Evolutionary conservation across 495 filamentous ascomycete genomes (phyloP).

Genomic region (Lindgomyces ingoldianus): DNA sequence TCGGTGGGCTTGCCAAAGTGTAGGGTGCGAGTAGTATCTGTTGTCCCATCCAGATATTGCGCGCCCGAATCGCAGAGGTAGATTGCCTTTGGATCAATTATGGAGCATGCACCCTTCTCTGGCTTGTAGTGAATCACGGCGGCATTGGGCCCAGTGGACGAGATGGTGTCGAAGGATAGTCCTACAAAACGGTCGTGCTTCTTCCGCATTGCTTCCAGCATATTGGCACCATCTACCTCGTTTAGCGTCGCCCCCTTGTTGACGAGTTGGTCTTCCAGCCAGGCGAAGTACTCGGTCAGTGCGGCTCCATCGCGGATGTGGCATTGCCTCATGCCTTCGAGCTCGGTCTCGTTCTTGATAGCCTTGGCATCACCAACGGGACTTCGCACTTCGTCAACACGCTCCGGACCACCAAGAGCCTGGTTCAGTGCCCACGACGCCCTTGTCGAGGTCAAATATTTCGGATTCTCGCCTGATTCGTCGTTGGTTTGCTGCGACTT

Average conservation of each 20-base stretch:
- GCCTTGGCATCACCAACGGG: slow-evolving; percentile 93
- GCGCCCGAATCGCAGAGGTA: slow-evolving; percentile 97
- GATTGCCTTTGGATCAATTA: slow-evolving; percentile 81
- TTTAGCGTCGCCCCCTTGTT: slow-evolving; percentile 73
- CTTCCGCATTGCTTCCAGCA: slow-evolving; percentile 78
- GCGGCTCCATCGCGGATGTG: slow-evolving; percentile 95
- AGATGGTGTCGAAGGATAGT: slow-evolving; percentile 94
- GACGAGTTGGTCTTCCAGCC: slow-evolving; percentile 87
- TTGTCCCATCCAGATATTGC: slow-evolving; percentile 94
- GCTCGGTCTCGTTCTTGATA: slow-evolving; percentile 91
- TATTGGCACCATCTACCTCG: slow-evolving; percentile 88
- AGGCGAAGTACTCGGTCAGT: slow-evolving; percentile 89
- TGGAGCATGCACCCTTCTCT: slow-evolving; percentile 75
- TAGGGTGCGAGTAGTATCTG: slow-evolving; percentile 90
- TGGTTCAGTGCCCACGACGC: slow-evolving; percentile 92
- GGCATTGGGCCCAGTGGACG: slow-evolving; percentile 90
- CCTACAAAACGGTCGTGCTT: slow-evolving; percentile 85
- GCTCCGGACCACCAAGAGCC: slow-evolving; percentile 81
- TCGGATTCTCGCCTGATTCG: slow-evolving; percentile 50
- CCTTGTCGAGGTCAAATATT: slow-evolving; percentile 85
- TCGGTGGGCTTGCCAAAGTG: slow-evolving; percentile 87
- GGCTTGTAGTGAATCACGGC: slow-evolving; percentile 98
- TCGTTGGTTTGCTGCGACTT: slow-evolving; percentile 37
- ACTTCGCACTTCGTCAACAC: slow-evolving; percentile 83
- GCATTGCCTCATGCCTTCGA: slow-evolving; percentile 90